A percentile compares a stretch with the other conserved stretches of the same genome.
These are phyloP conservation scores for Neurospora tetraspora DNA, from an alignment of 495 filamentous ascomycete species.

Conservation along the genomic window DNA sequence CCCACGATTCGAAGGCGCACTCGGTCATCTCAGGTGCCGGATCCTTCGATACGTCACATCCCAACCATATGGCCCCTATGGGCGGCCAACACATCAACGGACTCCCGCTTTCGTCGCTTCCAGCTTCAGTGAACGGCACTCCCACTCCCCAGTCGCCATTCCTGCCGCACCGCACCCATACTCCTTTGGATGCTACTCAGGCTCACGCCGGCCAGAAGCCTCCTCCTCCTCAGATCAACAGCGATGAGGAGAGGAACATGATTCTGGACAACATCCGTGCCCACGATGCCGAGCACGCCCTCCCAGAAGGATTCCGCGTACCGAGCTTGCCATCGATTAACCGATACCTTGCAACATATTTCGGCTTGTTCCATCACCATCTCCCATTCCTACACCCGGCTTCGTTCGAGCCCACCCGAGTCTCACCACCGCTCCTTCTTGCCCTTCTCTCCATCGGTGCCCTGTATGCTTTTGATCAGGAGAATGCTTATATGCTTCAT, in stretches of 20 bases:
- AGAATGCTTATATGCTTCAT: constrained; percentile 91
- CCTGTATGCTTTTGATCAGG: constrained; percentile 92
- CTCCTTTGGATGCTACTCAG: constrained; percentile 44
- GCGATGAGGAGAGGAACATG: constrained; percentile 70
- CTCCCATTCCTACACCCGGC: constrained; percentile 92
- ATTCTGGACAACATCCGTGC: constrained; percentile 77
- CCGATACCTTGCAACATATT: constrained; percentile 88
- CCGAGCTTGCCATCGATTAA: constrained; percentile 71
- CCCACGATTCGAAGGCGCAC: constrained; percentile 56
- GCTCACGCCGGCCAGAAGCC: constrained; percentile 56
- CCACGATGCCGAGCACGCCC: constrained; percentile 68
- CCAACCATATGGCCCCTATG: constrained; percentile 53
- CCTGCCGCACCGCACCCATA: constrained; percentile 48
- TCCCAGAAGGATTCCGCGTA: constrained; percentile 81
- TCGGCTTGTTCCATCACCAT: constrained; percentile 93
- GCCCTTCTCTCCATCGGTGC: constrained; percentile 94
- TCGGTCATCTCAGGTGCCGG: constrained; percentile 53
- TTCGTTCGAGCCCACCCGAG: constrained; percentile 71
- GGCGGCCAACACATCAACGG: constrained; percentile 56
- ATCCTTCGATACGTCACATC: constrained; percentile 58
- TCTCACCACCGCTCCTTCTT: constrained; percentile 72
- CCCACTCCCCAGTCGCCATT: constrained; percentile 70
- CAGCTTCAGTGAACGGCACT: constrained; percentile 61
- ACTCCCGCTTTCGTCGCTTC: constrained; percentile 53
- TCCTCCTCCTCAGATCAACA: constrained; percentile 54